Conservation (phyloP, 2,329 filamentous ascomycete species). For the Alternaria ethzedia region DNA sequence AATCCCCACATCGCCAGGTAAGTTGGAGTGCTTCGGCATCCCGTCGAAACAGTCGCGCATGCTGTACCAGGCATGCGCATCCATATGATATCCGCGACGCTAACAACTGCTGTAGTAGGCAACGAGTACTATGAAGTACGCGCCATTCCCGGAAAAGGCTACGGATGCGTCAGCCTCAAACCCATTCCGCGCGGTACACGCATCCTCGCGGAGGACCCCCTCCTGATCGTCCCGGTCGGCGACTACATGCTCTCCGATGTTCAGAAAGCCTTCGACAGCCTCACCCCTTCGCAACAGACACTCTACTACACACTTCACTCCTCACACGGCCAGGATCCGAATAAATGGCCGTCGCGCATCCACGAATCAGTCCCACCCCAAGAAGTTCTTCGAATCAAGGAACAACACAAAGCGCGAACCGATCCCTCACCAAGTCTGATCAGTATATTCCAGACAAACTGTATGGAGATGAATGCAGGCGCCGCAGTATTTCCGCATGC, state of each 20-base stretch:
- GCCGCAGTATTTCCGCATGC: constrained; percentile 47
- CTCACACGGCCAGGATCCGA: constrained; percentile 33
- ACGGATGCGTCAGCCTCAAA: constrained; percentile 50
- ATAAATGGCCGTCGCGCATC: constrained; percentile 35
- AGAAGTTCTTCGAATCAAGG: constrained; percentile 33
- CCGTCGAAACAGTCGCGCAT: neutral
- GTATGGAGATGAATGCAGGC: constrained; percentile 43
- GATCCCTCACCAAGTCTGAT: constrained; percentile 25
- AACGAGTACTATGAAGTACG: constrained; percentile 42
- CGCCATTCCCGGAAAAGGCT: constrained; percentile 47
- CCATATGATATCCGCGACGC: neutral
- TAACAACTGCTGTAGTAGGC: neutral
- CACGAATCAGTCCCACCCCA: constrained; percentile 20
- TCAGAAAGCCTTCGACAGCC: constrained; percentile 26
- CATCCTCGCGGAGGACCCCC: constrained; percentile 50
- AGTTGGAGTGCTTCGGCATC: neutral
- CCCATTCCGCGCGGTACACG: constrained; percentile 47
- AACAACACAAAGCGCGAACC: constrained; percentile 42
- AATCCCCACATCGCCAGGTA: neutral
- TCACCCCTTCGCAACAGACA: constrained; percentile 24
- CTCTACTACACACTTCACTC: constrained; percentile 40
- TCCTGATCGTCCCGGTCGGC: constrained; percentile 42
- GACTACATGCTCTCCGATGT: constrained; percentile 46
- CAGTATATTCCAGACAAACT: constrained; percentile 52
- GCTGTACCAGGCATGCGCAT: neutral